Conservation (phyloP, 2,329 filamentous ascomycete species). For the Botryotinia convoluta region DNA sequence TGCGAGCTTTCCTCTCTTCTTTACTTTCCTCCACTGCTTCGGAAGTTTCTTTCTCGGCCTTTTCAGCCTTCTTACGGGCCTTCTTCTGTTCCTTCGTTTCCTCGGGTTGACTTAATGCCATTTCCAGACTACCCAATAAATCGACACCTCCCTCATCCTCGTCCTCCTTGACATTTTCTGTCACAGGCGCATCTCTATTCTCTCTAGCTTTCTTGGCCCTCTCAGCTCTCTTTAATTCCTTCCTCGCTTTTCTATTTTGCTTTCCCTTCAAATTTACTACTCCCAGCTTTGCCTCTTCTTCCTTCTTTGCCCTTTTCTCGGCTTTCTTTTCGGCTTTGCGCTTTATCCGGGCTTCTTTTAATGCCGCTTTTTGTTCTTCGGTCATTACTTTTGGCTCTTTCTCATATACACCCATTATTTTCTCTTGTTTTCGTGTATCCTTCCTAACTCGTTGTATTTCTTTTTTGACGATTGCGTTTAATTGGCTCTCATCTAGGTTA, state of each 20-base stretch:
- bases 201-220: neutral
- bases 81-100: conserved; percentile 10
- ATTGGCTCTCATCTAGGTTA: conserved; percentile 13
- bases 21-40: neutral
- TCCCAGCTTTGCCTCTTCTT: conserved; percentile 12
- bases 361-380: conserved; percentile 19
- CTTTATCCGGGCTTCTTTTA: conserved; percentile 12
- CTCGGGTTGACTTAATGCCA: neutral
- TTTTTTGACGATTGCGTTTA: conserved; percentile 19
- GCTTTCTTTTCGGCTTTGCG: conserved; percentile 15
- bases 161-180: neutral
- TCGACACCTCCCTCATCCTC: neutral
- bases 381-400: conserved; percentile 8
- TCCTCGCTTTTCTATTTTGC: conserved; percentile 14
- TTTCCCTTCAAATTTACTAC: conserved; percentile 15
- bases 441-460: conserved; percentile 19
- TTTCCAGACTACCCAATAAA: conserved; percentile 2
- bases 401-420: conserved; percentile 17
- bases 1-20: conserved; percentile 12
- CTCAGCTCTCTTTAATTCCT: conserved; percentile 21
- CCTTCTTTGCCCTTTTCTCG: conserved; percentile 17
- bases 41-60: neutral
- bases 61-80: conserved; percentile 2
- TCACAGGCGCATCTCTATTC: neutral
- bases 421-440: conserved; percentile 13